These are phyloP conservation scores for Xylariales sp. DNA, from an alignment of 2,329 filamentous ascomycete genomes.

Conservation along the genomic window DNA sequence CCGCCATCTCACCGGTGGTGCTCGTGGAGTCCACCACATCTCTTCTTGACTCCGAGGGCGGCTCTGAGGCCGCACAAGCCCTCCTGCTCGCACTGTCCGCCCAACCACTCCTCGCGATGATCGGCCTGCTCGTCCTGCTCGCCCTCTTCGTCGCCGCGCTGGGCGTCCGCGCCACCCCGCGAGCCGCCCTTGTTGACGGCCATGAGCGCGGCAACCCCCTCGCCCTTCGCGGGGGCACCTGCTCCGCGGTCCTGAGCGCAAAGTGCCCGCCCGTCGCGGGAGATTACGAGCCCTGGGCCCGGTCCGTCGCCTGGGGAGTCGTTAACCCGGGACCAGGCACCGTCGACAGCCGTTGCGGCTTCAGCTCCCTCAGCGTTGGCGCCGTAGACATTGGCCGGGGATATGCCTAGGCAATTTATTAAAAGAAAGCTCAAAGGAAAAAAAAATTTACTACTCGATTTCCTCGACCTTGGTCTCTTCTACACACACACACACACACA, in stretches of 20 bases:
- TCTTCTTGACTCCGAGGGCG: background rate
- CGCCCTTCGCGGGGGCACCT: conserved; percentile 39
- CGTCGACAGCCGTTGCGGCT: conserved; percentile 38
- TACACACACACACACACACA: too few species aligned
- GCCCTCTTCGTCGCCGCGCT: conserved; percentile 29
- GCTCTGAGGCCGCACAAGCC: conserved; percentile 12
- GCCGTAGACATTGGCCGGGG: conserved; percentile 28
- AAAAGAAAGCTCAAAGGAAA: background rate
- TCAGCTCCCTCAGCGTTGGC: conserved; percentile 30
- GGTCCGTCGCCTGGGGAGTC: conserved; percentile 41
- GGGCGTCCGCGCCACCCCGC: conserved; percentile 34
- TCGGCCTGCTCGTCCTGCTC: conserved; percentile 33
- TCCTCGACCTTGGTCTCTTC: background rate
- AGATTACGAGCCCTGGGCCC: conserved; percentile 27
- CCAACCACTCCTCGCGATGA: conserved; percentile 34
- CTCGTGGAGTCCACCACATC: conserved; percentile 13
- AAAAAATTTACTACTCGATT: background rate
- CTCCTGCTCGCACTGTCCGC: conserved; percentile 37
- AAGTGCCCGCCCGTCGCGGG: conserved; percentile 37
- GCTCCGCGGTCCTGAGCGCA: conserved; percentile 48
- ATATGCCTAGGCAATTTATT: conserved; percentile 28
- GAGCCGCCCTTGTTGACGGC: conserved; percentile 29
- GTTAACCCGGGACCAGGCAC: conserved; percentile 33
- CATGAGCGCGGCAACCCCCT: conserved; percentile 42
- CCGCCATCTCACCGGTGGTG: conserved; percentile 34